Evolutionary conservation across 2,329 filamentous ascomycete species (phyloP).

Genomic region (Cladosporium sphaerospermum): DNA sequence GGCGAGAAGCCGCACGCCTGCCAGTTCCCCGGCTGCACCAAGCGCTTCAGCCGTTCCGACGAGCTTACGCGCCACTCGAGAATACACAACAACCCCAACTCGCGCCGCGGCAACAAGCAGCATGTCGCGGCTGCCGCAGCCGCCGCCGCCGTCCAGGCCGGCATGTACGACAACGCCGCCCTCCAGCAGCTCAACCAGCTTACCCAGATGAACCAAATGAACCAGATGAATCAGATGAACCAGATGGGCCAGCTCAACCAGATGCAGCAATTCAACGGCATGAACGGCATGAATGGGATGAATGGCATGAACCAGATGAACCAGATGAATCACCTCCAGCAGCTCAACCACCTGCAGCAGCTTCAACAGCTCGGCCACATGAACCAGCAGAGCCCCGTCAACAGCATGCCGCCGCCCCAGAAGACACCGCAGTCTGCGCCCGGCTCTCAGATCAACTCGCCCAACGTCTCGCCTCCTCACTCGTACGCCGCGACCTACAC

Average conservation of each 20-base stretch:
- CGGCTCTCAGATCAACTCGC: conserved; percentile 78
- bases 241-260: conserved; percentile 19
- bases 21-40: conserved; percentile 90
- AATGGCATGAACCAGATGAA: conserved; percentile 16
- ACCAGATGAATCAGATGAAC: conserved; percentile 67
- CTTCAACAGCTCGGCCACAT: conserved; percentile 10
- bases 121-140: conserved; percentile 55
- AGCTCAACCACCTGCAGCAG: not conserved
- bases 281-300: conserved; percentile 20
- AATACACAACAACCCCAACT: conserved; percentile 99
- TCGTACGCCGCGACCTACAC: conserved; percentile 61
- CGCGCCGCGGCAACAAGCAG: conserved; percentile 82
- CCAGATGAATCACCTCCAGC: conserved; percentile 13
- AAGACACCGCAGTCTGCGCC: conserved; percentile 82
- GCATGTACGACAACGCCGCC: conserved; percentile 45
- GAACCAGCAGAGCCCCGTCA: conserved; percentile 22
- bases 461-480: conserved; percentile 91
- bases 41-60: conserved; percentile 93
- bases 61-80: conserved; percentile 94
- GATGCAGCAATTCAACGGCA: conserved; percentile 22
- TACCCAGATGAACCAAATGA: conserved; percentile 72
- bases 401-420: conserved; percentile 74
- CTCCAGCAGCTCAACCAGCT: conserved; percentile 48
- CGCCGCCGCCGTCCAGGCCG: conserved; percentile 45
- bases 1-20: conserved; percentile 97